Conservation (phyloP, 495 filamentous ascomycete genomes). For the Physcia stellaris region DNA sequence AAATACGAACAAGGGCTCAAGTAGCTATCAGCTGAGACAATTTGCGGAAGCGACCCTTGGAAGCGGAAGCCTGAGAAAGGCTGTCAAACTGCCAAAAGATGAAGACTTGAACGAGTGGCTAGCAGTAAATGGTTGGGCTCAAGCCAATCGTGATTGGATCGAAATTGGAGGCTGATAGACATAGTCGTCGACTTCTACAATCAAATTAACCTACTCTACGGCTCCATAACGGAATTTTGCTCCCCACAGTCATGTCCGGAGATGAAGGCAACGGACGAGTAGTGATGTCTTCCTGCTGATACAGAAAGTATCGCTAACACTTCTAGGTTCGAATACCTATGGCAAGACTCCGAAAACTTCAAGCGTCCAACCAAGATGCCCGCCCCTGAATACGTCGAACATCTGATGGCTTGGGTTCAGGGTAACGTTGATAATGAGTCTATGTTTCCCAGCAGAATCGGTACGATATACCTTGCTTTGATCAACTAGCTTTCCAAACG, state of each 20-base stretch:
- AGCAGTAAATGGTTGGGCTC: conserved; percentile 76
- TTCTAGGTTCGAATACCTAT: conserved; percentile 86
- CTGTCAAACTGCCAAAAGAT: conserved; percentile 90
- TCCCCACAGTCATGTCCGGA: conserved; percentile 92
- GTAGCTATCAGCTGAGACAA: conserved; percentile 88
- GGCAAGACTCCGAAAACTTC: conserved; percentile 89
- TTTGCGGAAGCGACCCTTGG: conserved; percentile 96
- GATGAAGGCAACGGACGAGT: conserved; percentile 99
- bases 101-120: conserved; percentile 97
- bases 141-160: conserved; percentile 2
- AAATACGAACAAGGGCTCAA: conserved; percentile 73
- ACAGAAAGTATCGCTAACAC: background rate
- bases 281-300: conserved; percentile 17
- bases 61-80: conserved; percentile 87
- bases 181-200: conserved; percentile 99
- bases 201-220: conserved; percentile 97
- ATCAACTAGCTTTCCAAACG: background rate
- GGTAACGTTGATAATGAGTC: conserved; percentile 89
- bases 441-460: conserved; percentile 85
- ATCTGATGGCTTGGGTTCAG: conserved; percentile 94
- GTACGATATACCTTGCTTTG: conserved; percentile 34
- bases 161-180: background rate
- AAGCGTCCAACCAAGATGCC: conserved; percentile 97
- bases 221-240: conserved; percentile 97
- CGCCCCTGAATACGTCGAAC: conserved; percentile 92